Conservation (phyloP, 148 eudicot species). For the Nepenthes mirabilis region DNA sequence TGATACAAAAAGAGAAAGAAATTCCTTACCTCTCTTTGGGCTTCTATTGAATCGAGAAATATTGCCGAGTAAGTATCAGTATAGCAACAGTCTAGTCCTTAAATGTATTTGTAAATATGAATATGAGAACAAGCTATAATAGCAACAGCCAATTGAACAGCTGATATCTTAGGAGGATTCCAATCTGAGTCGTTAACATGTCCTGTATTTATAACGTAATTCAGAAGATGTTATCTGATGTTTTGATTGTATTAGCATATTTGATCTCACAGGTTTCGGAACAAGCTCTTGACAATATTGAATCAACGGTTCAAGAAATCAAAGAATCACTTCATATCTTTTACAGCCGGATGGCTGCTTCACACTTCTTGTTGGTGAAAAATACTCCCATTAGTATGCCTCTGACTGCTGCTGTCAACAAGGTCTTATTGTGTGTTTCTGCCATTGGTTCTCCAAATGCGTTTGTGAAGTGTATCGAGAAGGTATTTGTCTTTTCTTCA, state of each 20-base stretch:
- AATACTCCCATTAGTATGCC: slow-evolving; percentile 26
- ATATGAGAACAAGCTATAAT: too few relatives aligned
- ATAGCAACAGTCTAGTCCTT: too few relatives aligned
- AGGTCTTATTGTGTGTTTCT: slow-evolving; percentile 58
- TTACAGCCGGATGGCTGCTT: slow-evolving; percentile 60
- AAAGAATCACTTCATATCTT: slow-evolving; percentile 46
- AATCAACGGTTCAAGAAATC: slow-evolving; percentile 26
- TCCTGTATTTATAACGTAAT: not conserved
- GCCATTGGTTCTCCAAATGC: slow-evolving; percentile 77
- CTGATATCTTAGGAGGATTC: too few relatives aligned
- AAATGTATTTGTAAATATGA: too few relatives aligned
- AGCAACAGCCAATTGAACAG: too few relatives aligned
- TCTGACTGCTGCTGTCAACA: slow-evolving; percentile 25
- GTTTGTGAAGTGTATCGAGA: slow-evolving; percentile 51
- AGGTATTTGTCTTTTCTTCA: slow-evolving; percentile 28
- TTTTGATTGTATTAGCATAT: not conserved
- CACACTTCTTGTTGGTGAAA: slow-evolving; percentile 44
- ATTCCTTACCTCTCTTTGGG: too few relatives aligned
- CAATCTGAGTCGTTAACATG: too few relatives aligned
- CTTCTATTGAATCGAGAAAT: too few relatives aligned
- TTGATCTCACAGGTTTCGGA: slow-evolving; percentile 40
- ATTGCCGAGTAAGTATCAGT: too few relatives aligned
- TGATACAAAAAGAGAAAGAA: too few relatives aligned
- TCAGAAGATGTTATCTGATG: not conserved
- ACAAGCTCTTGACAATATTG: slow-evolving; percentile 21